phyloP scores from a whole-genome alignment of 192 early-diverging fungal genomes.

The Coemansia sp. region DNA sequence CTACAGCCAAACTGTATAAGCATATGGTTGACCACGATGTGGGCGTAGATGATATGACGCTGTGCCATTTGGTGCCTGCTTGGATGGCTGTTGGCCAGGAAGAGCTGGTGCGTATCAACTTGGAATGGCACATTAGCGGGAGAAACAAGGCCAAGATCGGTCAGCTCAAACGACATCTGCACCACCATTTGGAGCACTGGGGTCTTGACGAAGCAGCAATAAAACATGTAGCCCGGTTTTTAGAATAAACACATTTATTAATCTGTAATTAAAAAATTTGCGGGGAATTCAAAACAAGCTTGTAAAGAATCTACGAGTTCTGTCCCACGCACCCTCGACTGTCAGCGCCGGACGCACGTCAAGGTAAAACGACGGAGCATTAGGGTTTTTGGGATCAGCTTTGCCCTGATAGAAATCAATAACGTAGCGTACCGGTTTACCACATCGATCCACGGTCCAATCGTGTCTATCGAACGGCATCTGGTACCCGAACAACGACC shows the following conservation, averaged over 20 bases:
- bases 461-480: slow-evolving; percentile 93
- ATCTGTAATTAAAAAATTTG: not conserved
- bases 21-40: slow-evolving; percentile 12
- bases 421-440: slow-evolving; percentile 79
- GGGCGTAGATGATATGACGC: slow-evolving; percentile 14
- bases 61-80: slow-evolving; percentile 22
- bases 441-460: slow-evolving; percentile 93
- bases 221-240: not conserved
- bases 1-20: slow-evolving; percentile 20
- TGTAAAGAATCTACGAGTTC: slow-evolving; percentile 22
- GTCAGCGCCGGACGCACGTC: slow-evolving; percentile 87
- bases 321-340: slow-evolving; percentile 34
- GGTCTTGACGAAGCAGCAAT: not conserved
- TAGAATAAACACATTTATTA: not conserved
- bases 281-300: not conserved
- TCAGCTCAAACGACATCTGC: slow-evolving; percentile 15
- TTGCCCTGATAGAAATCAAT: slow-evolving; percentile 90
- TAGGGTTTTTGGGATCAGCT: slow-evolving; percentile 49
- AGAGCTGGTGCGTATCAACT: slow-evolving; percentile 6
- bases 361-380: slow-evolving; percentile 70
- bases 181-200: slow-evolving; percentile 19
- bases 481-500: slow-evolving; percentile 59
- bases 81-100: slow-evolving; percentile 12
- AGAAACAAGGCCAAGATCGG: slow-evolving; percentile 9
- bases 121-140: slow-evolving; percentile 5